Base-by-base conservation (phyloP, 2,329 filamentous ascomycete genomes). In the Colletotrichum destructivum region DNA sequence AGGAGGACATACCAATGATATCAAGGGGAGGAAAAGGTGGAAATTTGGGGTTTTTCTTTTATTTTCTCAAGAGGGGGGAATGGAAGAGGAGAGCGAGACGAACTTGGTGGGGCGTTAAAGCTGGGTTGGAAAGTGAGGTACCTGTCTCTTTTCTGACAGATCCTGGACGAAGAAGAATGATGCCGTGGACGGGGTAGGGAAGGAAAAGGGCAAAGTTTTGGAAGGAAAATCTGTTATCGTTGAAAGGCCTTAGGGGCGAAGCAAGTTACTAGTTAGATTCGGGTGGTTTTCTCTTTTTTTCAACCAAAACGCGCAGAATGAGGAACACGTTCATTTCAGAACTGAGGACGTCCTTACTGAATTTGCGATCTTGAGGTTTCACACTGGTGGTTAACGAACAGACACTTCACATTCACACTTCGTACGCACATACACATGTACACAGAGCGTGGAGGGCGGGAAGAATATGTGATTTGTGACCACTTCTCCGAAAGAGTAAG, bases 1-100 rank as follows among this genome's bases (percentile, higher is more conserved):
- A 66, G 66, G 66, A 72, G 66, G 70, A 72, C 66, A 72, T 70
- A 70, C 70, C 69, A 71, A 69, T 71, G 69, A 71, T 71, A 71
- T 71, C 69, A 69, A 71, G 69, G 65, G 69, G 69, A 71, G 69
- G 52, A 71, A 71, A 71, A 71, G 69, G 69, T 63, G 69, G 68
- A 66, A 61, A 49, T 11, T 49, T 7, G 44, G 44, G 38, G 11
- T 13, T 55, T 15, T 12, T 38, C 13, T 15, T 38, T 35, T 2
- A 38, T 31, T 21, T 31, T 38, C 52, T 38, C 31, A 38, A 3
- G 35, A 9, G 35, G 9, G 4, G 31, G 52, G 26, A 15, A 21
- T 31, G 52, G 31, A 13, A 38, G 35, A 5, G 26, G 52, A 38
- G 12, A 38, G 31, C 16, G 18, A 38, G 52, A 31, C 23, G 18